Evolutionary conservation across 768 basidiomycete genomes (phyloP), one percentile per base, ranked within the genome.

Genomic region (Ramaria sp.): DNA sequence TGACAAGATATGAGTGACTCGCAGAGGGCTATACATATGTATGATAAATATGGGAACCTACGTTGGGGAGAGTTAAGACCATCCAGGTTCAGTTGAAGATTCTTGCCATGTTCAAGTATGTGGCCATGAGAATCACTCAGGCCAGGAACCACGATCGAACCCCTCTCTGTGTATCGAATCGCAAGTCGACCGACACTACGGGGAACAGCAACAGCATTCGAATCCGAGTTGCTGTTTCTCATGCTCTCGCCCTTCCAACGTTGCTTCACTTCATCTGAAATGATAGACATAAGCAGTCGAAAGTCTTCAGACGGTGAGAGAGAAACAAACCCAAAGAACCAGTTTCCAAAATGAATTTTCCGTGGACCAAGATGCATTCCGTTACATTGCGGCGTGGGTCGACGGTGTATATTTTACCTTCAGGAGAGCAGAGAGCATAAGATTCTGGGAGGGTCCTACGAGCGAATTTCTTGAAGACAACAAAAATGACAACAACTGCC

Each of bases 51-150:
- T n/a, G n/a, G n/a, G 0, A 16, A 47, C 64, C 9, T 59, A 85
- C 88, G 86, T 60, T 76, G 63, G 1, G 84, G 67, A 0, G 85
- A 85, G 5, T 60, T 62, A 25, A 81, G 73, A 9, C 72, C 75
- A n/a, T 74, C 69, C 1, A 93, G 70, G 42, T 80, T 75, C 3
- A 92, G 76, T 52, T 83, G 75, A 66, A 71, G 71, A 65, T 80
- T 83, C 58, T 78, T 80, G 0, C 90, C 91, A 59, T 89, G 86
- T 28, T 78, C 72, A 32, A 90, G 63, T 18, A 90, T 68, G 63
- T 93, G 90, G 0, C 82, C 88, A 66, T 92, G 89, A 0, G 88
- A 80, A 65, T 92, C 89, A 85, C 57, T 55, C 43, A 55, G 70
- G 18, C 88, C 88, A 0, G 88, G 88, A 5, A 88, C 78, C 12